A percentile compares a stretch with the other conserved stretches of the same genome.
phyloP scores from a whole-genome alignment of 441 rosid genomes.

The Lepidium campestre region DNA sequence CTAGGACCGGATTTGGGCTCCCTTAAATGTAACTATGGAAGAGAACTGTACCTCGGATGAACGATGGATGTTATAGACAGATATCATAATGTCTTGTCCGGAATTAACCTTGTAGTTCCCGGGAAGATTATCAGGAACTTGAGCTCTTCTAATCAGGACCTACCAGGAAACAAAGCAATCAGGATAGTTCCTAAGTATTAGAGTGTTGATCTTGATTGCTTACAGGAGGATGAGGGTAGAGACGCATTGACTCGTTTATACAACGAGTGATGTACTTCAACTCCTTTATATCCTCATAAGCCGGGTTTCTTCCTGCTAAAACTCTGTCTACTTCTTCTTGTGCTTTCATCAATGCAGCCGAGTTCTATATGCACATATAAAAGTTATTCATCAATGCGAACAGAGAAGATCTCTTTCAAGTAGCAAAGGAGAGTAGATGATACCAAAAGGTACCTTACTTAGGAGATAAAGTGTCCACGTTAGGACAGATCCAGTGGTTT shows the following conservation, averaged over 20 bases:
- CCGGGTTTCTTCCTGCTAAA: slow-evolving; percentile 61
- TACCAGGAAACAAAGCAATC: slow-evolving; percentile 18
- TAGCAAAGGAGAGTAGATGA: slow-evolving; percentile 1
- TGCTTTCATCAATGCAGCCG: slow-evolving; percentile 55
- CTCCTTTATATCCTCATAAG: slow-evolving; percentile 68
- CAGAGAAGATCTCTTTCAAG: neutral
- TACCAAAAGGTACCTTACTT: slow-evolving; percentile 60
- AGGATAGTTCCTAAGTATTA: neutral
- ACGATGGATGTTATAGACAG: slow-evolving; percentile 89
- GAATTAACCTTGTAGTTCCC: slow-evolving; percentile 79
- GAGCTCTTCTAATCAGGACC: slow-evolving; percentile 91
- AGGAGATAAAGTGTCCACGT: slow-evolving; percentile 94
- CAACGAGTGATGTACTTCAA: slow-evolving; percentile 79
- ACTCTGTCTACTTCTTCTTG: slow-evolving; percentile 88
- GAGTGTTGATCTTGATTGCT: slow-evolving; percentile 24
- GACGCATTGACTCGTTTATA: slow-evolving; percentile 85
- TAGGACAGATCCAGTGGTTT: slow-evolving; percentile 90
- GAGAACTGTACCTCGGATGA: slow-evolving; percentile 53
- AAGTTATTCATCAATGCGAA: neutral
- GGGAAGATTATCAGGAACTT: slow-evolving; percentile 72
- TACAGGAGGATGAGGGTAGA: slow-evolving; percentile 98
- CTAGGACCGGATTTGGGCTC: neutral
- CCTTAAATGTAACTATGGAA: neutral
- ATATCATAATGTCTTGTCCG: slow-evolving; percentile 94
- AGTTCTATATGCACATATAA: slow-evolving; percentile 33